Percentiles rank a stretch among this genome's conserved stretches.
Evolutionary conservation across 2,329 filamentous ascomycete genomes (phyloP).

Genomic region (Fusarium sp.): DNA sequence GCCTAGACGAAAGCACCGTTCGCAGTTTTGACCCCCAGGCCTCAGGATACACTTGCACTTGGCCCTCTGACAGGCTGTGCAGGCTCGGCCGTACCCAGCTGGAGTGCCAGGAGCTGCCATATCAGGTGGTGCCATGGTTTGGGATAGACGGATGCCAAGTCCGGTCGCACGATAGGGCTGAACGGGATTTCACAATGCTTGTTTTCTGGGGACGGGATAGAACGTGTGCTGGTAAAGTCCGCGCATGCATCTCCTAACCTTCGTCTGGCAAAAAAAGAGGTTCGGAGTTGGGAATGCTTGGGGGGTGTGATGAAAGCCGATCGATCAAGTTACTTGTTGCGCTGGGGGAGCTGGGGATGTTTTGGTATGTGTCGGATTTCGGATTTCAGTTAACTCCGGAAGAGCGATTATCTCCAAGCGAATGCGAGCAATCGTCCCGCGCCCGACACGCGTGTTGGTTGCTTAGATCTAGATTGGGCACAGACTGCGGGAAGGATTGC

Average conservation of each 20-base stretch:
- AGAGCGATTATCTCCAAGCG: neutral
- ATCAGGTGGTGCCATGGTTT: slow-evolving; percentile 39
- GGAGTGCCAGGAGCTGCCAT: slow-evolving; percentile 41
- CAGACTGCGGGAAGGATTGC: neutral
- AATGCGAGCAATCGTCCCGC: neutral
- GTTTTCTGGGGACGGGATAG: slow-evolving; percentile 7
- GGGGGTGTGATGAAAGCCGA: slow-evolving; percentile 19
- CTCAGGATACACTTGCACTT: slow-evolving; percentile 63
- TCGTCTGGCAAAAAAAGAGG: neutral
- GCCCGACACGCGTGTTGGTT: neutral
- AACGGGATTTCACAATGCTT: slow-evolving; percentile 19
- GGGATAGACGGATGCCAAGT: slow-evolving; percentile 22
- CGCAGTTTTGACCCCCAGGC: slow-evolving; percentile 48
- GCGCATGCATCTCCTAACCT: neutral
- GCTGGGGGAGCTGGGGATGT: neutral
- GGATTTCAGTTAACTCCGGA: slow-evolving; percentile 21
- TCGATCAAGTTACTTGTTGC: neutral
- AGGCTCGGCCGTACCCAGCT: slow-evolving; percentile 58
- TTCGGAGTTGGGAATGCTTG: slow-evolving; percentile 7
- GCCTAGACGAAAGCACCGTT: slow-evolving; percentile 58
- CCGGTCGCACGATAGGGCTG: slow-evolving; percentile 28
- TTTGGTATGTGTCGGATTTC: slow-evolving; percentile 13
- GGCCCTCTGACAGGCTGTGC: slow-evolving; percentile 59
- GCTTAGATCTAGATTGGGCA: neutral
- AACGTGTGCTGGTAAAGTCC: slow-evolving; percentile 7